Evolutionary conservation across 805 yeast species (phyloP).

Genomic region (Myxozyma vanderwaltii): DNA sequence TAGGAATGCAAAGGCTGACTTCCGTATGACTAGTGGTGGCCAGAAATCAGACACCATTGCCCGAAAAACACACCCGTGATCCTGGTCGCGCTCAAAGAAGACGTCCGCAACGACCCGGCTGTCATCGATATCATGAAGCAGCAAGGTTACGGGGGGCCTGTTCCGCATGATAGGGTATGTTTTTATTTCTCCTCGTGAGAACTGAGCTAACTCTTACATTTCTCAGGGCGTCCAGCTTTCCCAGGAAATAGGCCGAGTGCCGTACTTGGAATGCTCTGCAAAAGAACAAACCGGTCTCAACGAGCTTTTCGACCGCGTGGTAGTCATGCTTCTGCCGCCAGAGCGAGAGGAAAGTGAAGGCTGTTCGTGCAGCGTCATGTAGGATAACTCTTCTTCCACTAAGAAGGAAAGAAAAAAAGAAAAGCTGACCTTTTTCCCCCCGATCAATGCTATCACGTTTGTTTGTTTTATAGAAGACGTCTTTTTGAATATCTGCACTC

Average conservation of each 20-base stretch:
- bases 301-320: slow-evolving; percentile 66
- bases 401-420: background rate
- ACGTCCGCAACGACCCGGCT: slow-evolving; percentile 47
- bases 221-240: slow-evolving; percentile 52
- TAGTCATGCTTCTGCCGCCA: slow-evolving; percentile 1
- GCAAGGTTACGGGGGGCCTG: slow-evolving; percentile 33
- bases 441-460: background rate
- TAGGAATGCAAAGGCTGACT: background rate
- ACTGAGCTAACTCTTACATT: background rate
- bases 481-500: background rate
- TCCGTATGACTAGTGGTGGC: slow-evolving; percentile 59
- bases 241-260: slow-evolving; percentile 59
- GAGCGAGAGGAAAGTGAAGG: slow-evolving; percentile 5
- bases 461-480: background rate
- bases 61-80: slow-evolving; percentile 69
- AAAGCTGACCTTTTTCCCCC: no score
- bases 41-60: slow-evolving; percentile 82
- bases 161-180: slow-evolving; percentile 29
- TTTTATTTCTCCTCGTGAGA: background rate
- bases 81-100: slow-evolving; percentile 82
- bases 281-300: slow-evolving; percentile 65
- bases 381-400: background rate
- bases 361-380: slow-evolving; percentile 2
- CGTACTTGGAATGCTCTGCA: slow-evolving; percentile 80
- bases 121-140: slow-evolving; percentile 34